These are phyloP conservation scores for Canavalia gladiata DNA, from an alignment of 306 rosid genomes.

Conservation along the genomic window DNA sequence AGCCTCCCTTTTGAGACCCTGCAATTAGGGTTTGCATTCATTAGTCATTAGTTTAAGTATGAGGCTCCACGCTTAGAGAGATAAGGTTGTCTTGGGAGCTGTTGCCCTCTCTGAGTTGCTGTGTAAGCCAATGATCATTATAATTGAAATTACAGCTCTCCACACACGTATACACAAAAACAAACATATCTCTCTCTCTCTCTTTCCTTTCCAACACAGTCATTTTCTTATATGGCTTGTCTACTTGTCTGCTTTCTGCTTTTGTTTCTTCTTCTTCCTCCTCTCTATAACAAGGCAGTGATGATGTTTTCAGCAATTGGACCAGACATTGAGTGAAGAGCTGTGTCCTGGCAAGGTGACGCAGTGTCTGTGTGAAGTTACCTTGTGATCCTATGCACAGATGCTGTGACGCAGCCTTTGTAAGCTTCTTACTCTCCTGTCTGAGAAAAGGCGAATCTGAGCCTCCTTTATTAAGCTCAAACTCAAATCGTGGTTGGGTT, in stretches of 20 bases:
- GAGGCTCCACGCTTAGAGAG: constrained; percentile 46
- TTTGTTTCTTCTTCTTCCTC: constrained; percentile 2
- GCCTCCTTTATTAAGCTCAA: constrained; percentile 38
- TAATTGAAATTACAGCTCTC: constrained; percentile 36
- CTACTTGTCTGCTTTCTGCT: not conserved
- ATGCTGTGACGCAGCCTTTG: constrained; percentile 44
- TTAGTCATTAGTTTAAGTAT: constrained; percentile 45
- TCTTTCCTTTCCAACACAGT: not conserved
- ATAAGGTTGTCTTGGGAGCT: constrained; percentile 35
- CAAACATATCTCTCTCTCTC: not conserved
- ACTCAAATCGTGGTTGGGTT: not conserved
- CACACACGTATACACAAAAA: not conserved
- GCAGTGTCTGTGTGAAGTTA: constrained; percentile 32
- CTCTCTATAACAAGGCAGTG: constrained; percentile 39
- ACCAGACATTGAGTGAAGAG: constrained; percentile 39
- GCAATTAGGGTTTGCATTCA: not conserved
- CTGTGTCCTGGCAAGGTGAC: constrained; percentile 38
- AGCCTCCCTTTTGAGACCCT: constrained; percentile 18
- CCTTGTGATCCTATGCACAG: constrained; percentile 14
- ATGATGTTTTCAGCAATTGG: constrained; percentile 41
- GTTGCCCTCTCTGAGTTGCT: constrained; percentile 40
- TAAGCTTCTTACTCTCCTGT: not conserved
- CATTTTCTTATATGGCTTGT: not conserved
- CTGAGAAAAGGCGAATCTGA: constrained; percentile 54
- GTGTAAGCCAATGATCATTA: constrained; percentile 38